Evolutionary conservation across 75 land plant genomes (phyloP).

Genomic region (Cunninghamia lanceolata): DNA sequence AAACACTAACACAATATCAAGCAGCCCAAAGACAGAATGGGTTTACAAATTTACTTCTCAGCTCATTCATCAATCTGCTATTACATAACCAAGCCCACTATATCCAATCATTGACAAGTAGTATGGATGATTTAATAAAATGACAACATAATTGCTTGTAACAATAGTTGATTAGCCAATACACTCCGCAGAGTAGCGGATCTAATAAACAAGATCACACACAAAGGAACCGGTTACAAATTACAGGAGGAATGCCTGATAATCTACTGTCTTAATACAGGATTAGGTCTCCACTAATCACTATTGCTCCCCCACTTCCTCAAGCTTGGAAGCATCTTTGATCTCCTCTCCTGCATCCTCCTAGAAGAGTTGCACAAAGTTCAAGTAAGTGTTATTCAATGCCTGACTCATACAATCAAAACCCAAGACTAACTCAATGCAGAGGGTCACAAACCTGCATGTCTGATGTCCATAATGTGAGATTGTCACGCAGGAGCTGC

Average conservation of each 20-base stretch:
- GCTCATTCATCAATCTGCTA: slow-evolving; percentile 1
- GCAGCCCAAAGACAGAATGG: not conserved
- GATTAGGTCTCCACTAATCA: slow-evolving; percentile 23
- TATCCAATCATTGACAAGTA: slow-evolving; percentile 1
- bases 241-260: not conserved
- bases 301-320: slow-evolving; percentile 17
- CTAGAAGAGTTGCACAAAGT: slow-evolving; percentile 4
- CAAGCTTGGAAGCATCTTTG: slow-evolving; percentile 41
- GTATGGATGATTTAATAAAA: not conserved
- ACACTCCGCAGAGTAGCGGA: slow-evolving; percentile 2
- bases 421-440: not conserved
- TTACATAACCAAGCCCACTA: slow-evolving; percentile 8
- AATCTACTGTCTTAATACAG: not conserved
- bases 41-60: not conserved
- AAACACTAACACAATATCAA: not conserved
- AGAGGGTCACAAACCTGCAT: slow-evolving; percentile 14
- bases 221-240: not conserved
- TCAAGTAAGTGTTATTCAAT: not conserved
- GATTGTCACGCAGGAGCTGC: slow-evolving; percentile 63
- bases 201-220: slow-evolving; percentile 3
- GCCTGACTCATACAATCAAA: not conserved
- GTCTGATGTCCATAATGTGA: slow-evolving; percentile 72
- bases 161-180: not conserved
- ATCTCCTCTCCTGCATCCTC: slow-evolving; percentile 48
- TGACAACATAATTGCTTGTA: not conserved